These are phyloP conservation scores for Calonectria leucothoes DNA, from an alignment of 2,329 filamentous ascomycete genomes.

Conservation along the genomic window DNA sequence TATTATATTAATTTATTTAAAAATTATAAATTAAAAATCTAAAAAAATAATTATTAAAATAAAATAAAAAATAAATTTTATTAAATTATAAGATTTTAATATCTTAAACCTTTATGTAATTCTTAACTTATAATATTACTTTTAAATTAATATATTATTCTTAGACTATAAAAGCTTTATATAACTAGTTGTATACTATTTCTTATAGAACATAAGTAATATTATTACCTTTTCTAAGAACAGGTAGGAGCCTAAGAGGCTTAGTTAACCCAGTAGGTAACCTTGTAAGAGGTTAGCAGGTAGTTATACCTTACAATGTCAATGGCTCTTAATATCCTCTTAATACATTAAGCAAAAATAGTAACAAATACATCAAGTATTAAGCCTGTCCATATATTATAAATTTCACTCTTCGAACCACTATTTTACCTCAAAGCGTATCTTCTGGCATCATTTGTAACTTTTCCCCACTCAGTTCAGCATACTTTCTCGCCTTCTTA, in stretches of 20 bases:
- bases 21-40: neutral
- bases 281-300: too few relatives aligned
- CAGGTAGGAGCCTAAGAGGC: too few relatives aligned
- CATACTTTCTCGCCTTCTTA: slow-evolving; percentile 69
- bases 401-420: too few relatives aligned
- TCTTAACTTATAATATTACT: neutral
- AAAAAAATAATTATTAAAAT: neutral
- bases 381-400: neutral
- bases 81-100: neutral
- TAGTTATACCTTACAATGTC: too few relatives aligned
- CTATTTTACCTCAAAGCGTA: neutral
- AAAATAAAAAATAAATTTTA: neutral
- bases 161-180: too few relatives aligned
- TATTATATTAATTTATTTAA: too few relatives aligned
- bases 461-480: slow-evolving; percentile 63
- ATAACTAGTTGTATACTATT: neutral
- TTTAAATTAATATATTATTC: neutral
- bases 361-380: neutral
- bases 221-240: neutral
- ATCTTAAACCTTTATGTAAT: neutral
- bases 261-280: too few relatives aligned
- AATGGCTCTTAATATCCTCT: too few relatives aligned
- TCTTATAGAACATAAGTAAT: neutral
- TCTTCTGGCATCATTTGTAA: slow-evolving; percentile 35
- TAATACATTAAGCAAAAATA: too few relatives aligned